Percentiles rank a stretch among this genome's conserved stretches.
Evolutionary conservation across 164 flowering plant genomes (phyloP).

Genomic region (Santalum album): DNA sequence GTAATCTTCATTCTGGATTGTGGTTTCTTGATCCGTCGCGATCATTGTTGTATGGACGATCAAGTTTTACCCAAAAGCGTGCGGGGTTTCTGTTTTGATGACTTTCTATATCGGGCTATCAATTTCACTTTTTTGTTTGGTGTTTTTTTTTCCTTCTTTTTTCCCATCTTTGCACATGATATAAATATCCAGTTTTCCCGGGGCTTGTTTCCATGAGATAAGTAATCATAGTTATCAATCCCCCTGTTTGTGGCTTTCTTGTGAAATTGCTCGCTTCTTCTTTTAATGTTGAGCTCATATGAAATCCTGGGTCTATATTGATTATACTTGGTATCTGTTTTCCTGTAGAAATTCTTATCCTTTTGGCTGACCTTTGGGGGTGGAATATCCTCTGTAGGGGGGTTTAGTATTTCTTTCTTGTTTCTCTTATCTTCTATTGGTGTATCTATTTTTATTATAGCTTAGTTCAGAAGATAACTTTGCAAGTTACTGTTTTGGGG

Average conservation of each 20-base stretch:
- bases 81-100: conserved; percentile 6
- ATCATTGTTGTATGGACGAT: conserved; percentile 22
- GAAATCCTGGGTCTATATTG: not conserved
- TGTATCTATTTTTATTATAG: not conserved
- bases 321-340: not conserved
- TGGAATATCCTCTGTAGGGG: conserved; percentile 25
- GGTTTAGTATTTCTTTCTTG: conserved; percentile 22
- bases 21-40: conserved; percentile 24
- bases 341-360: conserved; percentile 19
- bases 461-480: too few relatives aligned
- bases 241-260: conserved; percentile 15
- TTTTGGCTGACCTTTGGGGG: conserved; percentile 20
- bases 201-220: too few relatives aligned
- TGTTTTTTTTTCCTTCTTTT: conserved; percentile 13
- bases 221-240: too few relatives aligned
- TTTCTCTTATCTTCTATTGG: conserved; percentile 16
- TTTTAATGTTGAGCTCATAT: conserved; percentile 10
- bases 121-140: conserved; percentile 6
- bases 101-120: conserved; percentile 2
- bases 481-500: too few relatives aligned
- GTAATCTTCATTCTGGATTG: conserved; percentile 21
- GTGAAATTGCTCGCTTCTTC: conserved; percentile 7
- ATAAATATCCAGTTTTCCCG: conserved; percentile 5
- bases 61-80: conserved; percentile 4
- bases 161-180: conserved; percentile 1